phyloP scores from a whole-genome alignment of 169 alveolate species.

The Eimeria brunetti region DNA sequence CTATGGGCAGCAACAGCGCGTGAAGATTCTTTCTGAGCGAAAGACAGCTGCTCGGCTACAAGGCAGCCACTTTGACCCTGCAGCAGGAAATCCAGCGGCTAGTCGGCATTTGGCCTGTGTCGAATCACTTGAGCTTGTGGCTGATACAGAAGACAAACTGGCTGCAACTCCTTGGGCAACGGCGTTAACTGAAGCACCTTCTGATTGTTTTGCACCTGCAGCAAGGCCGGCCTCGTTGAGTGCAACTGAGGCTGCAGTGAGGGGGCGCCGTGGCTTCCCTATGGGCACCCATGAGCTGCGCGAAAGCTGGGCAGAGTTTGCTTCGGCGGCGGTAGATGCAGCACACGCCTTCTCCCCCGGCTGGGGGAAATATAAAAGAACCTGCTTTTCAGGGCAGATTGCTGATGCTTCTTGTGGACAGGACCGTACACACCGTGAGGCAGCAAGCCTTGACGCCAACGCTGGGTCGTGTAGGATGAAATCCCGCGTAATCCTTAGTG shows the following conservation, averaged over 20 bases:
- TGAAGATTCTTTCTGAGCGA: background rate
- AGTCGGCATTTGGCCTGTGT: background rate
- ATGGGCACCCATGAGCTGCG: slow-evolving; percentile 46
- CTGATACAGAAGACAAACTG: background rate
- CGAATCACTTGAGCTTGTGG: background rate
- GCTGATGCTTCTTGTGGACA: background rate
- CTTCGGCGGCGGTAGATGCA: slow-evolving; percentile 6
- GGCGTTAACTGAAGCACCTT: background rate
- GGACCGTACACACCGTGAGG: background rate
- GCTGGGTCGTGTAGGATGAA: background rate
- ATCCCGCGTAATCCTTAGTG: background rate
- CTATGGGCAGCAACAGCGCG: slow-evolving; percentile 13
- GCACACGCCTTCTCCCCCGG: slow-evolving; percentile 21
- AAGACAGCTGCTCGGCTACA: background rate
- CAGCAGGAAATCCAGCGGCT: background rate
- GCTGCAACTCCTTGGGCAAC: background rate
- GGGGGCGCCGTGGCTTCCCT: background rate
- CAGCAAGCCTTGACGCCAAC: background rate
- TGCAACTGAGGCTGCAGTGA: background rate
- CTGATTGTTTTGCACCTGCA: background rate
- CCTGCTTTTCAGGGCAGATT: background rate
- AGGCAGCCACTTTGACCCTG: background rate
- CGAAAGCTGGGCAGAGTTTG: slow-evolving; percentile 18
- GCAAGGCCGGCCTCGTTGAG: background rate
- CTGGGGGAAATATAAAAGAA: background rate